A percentile compares a stretch with the other conserved stretches of the same genome.
Evolutionary conservation across 2,329 filamentous ascomycete species (phyloP).

Genomic region (Sporothrix brunneoviolacea): DNA sequence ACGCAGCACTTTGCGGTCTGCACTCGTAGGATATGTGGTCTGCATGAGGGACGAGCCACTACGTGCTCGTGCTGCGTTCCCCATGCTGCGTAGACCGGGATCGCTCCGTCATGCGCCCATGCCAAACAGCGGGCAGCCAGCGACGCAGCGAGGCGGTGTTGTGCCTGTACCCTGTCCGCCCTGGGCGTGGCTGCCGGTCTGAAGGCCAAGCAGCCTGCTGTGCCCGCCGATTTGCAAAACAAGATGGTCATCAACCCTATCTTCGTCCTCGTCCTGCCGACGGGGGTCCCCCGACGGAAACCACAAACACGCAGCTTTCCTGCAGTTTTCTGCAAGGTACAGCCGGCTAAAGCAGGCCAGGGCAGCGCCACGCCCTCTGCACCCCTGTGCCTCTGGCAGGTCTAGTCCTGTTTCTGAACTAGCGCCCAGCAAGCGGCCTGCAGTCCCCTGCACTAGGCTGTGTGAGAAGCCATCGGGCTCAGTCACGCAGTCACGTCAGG

Average conservation of each 20-base stretch:
- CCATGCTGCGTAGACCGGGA: too few relatives aligned
- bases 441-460: constrained; percentile 14
- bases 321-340: constrained; percentile 16
- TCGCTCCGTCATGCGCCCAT: constrained; percentile 2
- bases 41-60: too few relatives aligned
- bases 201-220: not conserved
- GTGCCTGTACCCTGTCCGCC: too few relatives aligned
- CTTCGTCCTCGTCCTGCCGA: not conserved
- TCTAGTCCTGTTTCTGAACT: constrained; percentile 5
- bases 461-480: constrained; percentile 9
- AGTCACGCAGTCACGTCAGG: constrained; percentile 13
- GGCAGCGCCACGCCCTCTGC: constrained; percentile 6
- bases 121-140: not conserved
- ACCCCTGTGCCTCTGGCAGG: constrained; percentile 6
- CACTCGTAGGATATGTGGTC: too few relatives aligned
- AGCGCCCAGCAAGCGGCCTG: constrained; percentile 11
- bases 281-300: not conserved
- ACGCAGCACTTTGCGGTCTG: too few relatives aligned
- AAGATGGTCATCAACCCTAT: constrained; percentile 1
- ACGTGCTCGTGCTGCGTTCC: too few relatives aligned
- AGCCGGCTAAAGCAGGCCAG: constrained; percentile 14
- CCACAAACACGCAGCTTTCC: not conserved
- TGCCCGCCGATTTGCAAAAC: constrained; percentile 9
- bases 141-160: not conserved
- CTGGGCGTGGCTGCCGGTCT: too few relatives aligned